phyloP scores from a whole-genome alignment of 2,329 filamentous ascomycete genomes.

The Blastomyces parvus region DNA sequence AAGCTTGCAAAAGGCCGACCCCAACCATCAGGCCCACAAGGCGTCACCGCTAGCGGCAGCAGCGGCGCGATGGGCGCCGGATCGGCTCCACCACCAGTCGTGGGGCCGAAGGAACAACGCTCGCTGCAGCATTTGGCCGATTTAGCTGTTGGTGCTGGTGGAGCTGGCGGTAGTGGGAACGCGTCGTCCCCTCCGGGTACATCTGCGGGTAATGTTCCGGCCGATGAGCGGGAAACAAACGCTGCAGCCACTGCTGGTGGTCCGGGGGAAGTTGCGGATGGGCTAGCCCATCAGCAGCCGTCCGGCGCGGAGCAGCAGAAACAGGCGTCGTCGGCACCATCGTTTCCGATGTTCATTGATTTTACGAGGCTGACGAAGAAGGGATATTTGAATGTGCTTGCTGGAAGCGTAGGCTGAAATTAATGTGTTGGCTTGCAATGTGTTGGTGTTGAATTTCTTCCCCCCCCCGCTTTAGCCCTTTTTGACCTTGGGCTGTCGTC shows the following conservation, averaged over 20 bases:
- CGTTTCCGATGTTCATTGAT: slow-evolving; percentile 13
- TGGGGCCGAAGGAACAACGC: slow-evolving; percentile 36
- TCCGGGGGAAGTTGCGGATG: slow-evolving; percentile 6
- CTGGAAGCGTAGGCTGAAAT: slow-evolving; percentile 10
- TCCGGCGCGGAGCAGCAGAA: slow-evolving; percentile 6
- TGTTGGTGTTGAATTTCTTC: too few species aligned
- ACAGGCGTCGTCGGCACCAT: background rate
- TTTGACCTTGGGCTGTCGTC: too few species aligned
- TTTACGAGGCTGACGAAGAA: slow-evolving; percentile 35
- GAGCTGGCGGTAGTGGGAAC: slow-evolving; percentile 26
- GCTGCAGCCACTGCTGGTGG: background rate
- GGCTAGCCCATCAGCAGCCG: background rate
- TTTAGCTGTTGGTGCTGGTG: slow-evolving; percentile 36
- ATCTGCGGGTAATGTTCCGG: slow-evolving; percentile 7
- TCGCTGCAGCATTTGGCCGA: slow-evolving; percentile 38
- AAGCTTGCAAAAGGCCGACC: slow-evolving; percentile 25
- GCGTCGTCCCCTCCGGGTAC: slow-evolving; percentile 10
- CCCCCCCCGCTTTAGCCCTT: too few species aligned
- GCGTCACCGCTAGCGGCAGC: slow-evolving; percentile 11
- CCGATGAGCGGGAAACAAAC: slow-evolving; percentile 12
- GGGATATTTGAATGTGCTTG: slow-evolving; percentile 35
- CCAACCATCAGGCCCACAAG: slow-evolving; percentile 25
- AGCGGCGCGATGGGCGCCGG: slow-evolving; percentile 9
- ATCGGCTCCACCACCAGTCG: slow-evolving; percentile 24
- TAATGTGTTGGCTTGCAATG: too few species aligned